Percentiles rank a stretch among this genome's conserved stretches.
Evolutionary conservation across 768 basidiomycete genomes (phyloP).

Genomic region (Erythrobasidium yunnanense): DNA sequence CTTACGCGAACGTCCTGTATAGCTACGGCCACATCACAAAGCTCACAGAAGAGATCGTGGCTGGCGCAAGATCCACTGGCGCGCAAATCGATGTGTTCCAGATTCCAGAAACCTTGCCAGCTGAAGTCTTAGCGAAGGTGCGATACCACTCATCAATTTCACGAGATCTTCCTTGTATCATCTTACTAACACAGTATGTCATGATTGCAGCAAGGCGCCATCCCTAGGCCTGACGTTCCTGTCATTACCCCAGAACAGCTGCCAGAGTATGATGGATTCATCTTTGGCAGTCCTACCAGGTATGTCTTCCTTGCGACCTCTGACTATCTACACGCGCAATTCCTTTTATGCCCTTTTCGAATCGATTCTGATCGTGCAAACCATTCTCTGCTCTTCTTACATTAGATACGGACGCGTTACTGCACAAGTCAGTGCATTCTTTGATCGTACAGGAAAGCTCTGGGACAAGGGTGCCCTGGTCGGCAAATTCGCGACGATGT

Average conservation of each 20-base stretch:
- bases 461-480: conserved; percentile 54
- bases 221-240: conserved; percentile 54
- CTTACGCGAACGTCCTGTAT: not conserved
- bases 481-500: conserved; percentile 64
- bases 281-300: conserved; percentile 48
- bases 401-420: conserved; percentile 70
- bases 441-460: conserved; percentile 59
- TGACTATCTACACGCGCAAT: conserved; percentile 49
- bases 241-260: conserved; percentile 52
- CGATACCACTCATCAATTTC: not conserved
- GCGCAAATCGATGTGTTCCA: conserved; percentile 41
- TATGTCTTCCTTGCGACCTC: not conserved
- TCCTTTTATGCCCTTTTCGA: too few relatives aligned
- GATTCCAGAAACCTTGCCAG: conserved; percentile 63
- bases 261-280: conserved; percentile 55
- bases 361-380: too few relatives aligned
- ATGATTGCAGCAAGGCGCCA: conserved; percentile 57
- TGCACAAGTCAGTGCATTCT: conserved; percentile 56
- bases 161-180: too few relatives aligned
- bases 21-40: conserved; percentile 42
- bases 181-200: too few relatives aligned
- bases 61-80: conserved; percentile 40
- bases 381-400: too few relatives aligned
- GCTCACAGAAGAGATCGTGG: conserved; percentile 30
- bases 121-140: conserved; percentile 47